Conservation (phyloP, 345 rosid species). For the Salix dunnii region DNA sequence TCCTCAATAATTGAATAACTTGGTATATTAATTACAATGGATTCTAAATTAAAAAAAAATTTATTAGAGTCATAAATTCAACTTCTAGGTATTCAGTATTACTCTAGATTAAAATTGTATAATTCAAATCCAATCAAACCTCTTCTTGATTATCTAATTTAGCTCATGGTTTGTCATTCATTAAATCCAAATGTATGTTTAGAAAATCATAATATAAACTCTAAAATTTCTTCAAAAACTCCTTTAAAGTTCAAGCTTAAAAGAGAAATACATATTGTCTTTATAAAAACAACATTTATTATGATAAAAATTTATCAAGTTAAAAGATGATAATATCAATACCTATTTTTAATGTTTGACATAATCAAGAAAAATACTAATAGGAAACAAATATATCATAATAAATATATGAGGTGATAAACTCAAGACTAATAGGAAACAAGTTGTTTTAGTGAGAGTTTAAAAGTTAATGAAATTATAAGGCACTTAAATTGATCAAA, state of each 20-base stretch:
- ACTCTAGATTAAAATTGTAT: neutral
- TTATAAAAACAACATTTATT: conserved; percentile 3
- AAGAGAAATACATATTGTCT: neutral
- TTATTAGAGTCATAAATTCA: neutral
- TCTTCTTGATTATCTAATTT: neutral
- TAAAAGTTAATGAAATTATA: neutral
- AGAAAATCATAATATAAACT: neutral
- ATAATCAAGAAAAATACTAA: neutral
- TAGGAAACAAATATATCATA: too few relatives aligned
- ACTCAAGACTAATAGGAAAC: too few relatives aligned
- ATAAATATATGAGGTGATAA: too few relatives aligned
- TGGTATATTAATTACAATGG: neutral
- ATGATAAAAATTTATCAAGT: neutral
- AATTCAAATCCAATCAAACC: neutral
- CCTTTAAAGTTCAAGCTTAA: neutral
- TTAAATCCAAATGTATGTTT: neutral
- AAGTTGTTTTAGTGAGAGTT: too few relatives aligned
- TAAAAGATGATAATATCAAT: neutral
- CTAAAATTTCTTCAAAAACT: neutral
- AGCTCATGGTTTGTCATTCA: too few relatives aligned
- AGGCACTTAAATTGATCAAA: too few relatives aligned
- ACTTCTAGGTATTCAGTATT: neutral
- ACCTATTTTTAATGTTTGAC: neutral
- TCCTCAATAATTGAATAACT: neutral
- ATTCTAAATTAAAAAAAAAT: too few relatives aligned